Conservation (phyloP, 257 asterid species). For the Ballota nigra region DNA sequence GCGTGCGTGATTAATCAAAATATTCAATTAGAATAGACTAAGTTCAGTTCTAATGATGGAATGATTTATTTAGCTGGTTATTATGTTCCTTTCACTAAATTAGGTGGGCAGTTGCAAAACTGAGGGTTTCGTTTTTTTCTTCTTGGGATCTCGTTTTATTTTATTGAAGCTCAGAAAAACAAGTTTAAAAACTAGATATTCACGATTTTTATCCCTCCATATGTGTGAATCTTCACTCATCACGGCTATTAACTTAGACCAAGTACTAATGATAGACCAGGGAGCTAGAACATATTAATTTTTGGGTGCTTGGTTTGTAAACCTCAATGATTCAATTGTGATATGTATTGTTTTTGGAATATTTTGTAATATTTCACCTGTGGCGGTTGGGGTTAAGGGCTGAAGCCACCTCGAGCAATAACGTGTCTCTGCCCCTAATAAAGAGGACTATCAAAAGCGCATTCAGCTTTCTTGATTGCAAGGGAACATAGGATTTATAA, state of each 20-base stretch:
- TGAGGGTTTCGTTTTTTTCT: not conserved
- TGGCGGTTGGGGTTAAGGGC: not conserved
- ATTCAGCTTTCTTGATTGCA: conserved; percentile 11
- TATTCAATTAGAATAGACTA: conserved; percentile 2
- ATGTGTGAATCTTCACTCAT: not conserved
- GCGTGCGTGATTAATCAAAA: conserved; percentile 24
- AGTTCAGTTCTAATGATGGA: not conserved
- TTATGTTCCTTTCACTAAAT: conserved; percentile 1
- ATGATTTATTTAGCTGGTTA: conserved; percentile 3
- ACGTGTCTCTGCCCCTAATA: not conserved
- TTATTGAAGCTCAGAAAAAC: not conserved
- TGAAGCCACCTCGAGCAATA: not conserved
- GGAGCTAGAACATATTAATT: not conserved
- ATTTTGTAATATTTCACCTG: not conserved
- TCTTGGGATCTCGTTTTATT: not conserved
- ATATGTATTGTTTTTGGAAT: not conserved
- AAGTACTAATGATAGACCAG: not conserved
- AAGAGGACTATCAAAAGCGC: conserved; percentile 5
- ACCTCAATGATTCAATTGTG: not conserved
- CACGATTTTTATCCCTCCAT: not conserved
- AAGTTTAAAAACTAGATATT: not conserved
- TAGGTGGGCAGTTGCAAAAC: conserved; percentile 18
- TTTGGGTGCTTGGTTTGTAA: not conserved
- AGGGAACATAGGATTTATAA: conserved; percentile 22
- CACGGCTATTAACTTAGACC: not conserved